These are phyloP conservation scores for Limnanthes douglasii DNA, from an alignment of 345 rosid species.

Conservation along the genomic window DNA sequence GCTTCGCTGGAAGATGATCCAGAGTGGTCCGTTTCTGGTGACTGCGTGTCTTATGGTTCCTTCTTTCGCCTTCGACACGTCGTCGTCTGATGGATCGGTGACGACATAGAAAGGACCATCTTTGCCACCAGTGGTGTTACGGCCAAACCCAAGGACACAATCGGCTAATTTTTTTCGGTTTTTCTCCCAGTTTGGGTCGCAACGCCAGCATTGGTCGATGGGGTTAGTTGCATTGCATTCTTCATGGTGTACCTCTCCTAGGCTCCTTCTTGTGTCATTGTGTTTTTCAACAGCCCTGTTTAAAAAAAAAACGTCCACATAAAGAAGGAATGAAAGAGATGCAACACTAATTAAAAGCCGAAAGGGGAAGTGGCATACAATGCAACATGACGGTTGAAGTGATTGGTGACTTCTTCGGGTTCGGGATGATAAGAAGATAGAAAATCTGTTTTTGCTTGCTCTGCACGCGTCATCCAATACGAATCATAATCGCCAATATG, in stretches of 20 bases:
- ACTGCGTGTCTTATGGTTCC: slow-evolving; percentile 77
- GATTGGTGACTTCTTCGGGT: slow-evolving; percentile 30
- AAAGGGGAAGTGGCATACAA: slow-evolving; percentile 4
- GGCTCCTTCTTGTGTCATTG: background rate
- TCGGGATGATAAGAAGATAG: slow-evolving; percentile 23
- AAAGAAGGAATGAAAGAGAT: background rate
- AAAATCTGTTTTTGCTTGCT: slow-evolving; percentile 13
- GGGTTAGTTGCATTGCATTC: slow-evolving; percentile 37
- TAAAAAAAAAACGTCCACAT: slow-evolving; percentile 2
- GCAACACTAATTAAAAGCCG: background rate
- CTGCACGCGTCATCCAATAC: slow-evolving; percentile 36
- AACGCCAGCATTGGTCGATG: slow-evolving; percentile 53
- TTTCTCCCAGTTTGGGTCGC: slow-evolving; percentile 29
- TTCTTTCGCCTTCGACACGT: slow-evolving; percentile 31
- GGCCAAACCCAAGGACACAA: slow-evolving; percentile 64
- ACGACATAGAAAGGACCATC: slow-evolving; percentile 40
- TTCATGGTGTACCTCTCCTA: slow-evolving; percentile 7
- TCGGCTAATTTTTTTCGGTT: slow-evolving; percentile 37
- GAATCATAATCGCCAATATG: slow-evolving; percentile 25
- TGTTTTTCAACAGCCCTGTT: slow-evolving; percentile 8
- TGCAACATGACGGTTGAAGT: slow-evolving; percentile 21
- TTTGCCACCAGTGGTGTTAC: slow-evolving; percentile 46
- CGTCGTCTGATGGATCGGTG: slow-evolving; percentile 33
- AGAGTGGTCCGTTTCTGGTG: slow-evolving; percentile 47
- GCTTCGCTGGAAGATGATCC: slow-evolving; percentile 49